Percentiles rank a stretch among this genome's conserved stretches.
These are phyloP conservation scores for Earliella scabrosa DNA, from an alignment of 1,284 basidiomycete species.

Conservation along the genomic window DNA sequence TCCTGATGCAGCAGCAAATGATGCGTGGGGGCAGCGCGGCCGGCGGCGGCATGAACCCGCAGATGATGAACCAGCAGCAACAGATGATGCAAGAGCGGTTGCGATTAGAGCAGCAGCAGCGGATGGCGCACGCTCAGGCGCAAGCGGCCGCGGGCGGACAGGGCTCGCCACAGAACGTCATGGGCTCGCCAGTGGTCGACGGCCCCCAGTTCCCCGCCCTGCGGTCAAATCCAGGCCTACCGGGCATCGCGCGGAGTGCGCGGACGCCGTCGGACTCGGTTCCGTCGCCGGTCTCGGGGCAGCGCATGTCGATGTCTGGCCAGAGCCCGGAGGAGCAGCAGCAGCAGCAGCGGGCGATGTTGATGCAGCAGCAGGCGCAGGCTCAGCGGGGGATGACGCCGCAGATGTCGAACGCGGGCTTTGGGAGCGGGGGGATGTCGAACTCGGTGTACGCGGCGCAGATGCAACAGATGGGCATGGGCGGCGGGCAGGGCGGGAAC, in stretches of 20 bases:
- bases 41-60: slow-evolving; percentile 26
- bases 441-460: slow-evolving; percentile 11
- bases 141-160: slow-evolving; percentile 1
- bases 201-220: slow-evolving; percentile 35
- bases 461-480: slow-evolving; percentile 10
- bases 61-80: slow-evolving; percentile 35
- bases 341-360: slow-evolving; percentile 47
- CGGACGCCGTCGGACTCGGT: slow-evolving; percentile 70
- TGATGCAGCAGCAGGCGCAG: slow-evolving; percentile 44
- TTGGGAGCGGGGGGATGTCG: slow-evolving; percentile 13
- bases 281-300: slow-evolving; percentile 62
- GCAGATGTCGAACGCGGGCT: slow-evolving; percentile 22
- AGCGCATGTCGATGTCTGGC: slow-evolving; percentile 29
- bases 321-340: slow-evolving; percentile 56
- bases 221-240: slow-evolving; percentile 61
- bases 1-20: slow-evolving; percentile 40
- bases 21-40: slow-evolving; percentile 29
- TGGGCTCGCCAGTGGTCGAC: slow-evolving; percentile 40
- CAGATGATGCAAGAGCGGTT: slow-evolving; percentile 44
- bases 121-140: slow-evolving; percentile 21
- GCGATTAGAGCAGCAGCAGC: slow-evolving; percentile 34
- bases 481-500: slow-evolving; percentile 10
- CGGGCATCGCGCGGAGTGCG: slow-evolving; percentile 71
- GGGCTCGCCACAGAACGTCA: slow-evolving; percentile 17
- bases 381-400: slow-evolving; percentile 23